Conservation (phyloP, 1,139 yeast genomes). For the Yamadazyma blattariae region DNA sequence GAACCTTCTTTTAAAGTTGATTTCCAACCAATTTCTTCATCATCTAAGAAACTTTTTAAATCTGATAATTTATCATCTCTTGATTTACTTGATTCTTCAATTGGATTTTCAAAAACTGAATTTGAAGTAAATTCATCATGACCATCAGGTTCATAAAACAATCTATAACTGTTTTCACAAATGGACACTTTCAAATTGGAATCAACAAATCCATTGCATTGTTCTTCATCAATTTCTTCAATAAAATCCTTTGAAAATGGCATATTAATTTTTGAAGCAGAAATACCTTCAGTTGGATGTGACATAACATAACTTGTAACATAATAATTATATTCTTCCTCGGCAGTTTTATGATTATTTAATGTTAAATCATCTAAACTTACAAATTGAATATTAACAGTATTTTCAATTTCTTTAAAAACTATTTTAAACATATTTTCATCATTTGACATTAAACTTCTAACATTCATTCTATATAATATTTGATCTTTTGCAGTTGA, state of each 20-base stretch:
- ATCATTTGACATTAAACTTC: slow-evolving; percentile 75
- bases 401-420: slow-evolving; percentile 51
- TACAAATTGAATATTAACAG: slow-evolving; percentile 77
- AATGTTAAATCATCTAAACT: slow-evolving; percentile 86
- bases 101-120: slow-evolving; percentile 37
- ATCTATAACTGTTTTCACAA: slow-evolving; percentile 72
- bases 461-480: slow-evolving; percentile 82
- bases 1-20: slow-evolving; percentile 25
- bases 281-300: slow-evolving; percentile 95
- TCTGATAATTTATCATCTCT: slow-evolving; percentile 25
- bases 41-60: slow-evolving; percentile 28
- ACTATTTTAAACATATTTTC: slow-evolving; percentile 92
- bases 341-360: slow-evolving; percentile 69
- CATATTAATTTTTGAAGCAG: slow-evolving; percentile 70
- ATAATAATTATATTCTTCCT: slow-evolving; percentile 89
- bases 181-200: slow-evolving; percentile 81
- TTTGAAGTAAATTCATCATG: slow-evolving; percentile 75
- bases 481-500: slow-evolving; percentile 87
- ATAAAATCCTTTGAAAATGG: slow-evolving; percentile 69
- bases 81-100: slow-evolving; percentile 21
- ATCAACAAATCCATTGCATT: slow-evolving; percentile 61
- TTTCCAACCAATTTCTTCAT: slow-evolving; percentile 40
- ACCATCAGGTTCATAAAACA: slow-evolving; percentile 80
- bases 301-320: slow-evolving; percentile 91
- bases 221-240: slow-evolving; percentile 57